Evolutionary conservation across 208 protist species (phyloP).

Genomic region (Trypanosoma vivax): DNA sequence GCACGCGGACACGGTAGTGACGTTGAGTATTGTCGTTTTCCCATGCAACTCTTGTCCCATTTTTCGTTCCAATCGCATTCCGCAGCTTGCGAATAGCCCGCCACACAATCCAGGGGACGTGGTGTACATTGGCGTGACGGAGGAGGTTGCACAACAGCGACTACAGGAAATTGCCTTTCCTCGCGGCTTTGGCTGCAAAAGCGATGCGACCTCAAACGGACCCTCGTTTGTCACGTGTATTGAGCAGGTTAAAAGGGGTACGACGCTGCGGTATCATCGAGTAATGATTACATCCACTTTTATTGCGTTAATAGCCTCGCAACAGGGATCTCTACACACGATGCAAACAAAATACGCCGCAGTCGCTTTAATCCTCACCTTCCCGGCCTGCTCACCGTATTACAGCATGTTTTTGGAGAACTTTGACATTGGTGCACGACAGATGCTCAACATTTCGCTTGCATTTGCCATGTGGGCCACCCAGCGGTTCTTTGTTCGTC

Average conservation of each 20-base stretch:
- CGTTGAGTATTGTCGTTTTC: conserved; percentile 76
- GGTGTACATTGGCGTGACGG: conserved; percentile 27
- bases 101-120: conserved; percentile 26
- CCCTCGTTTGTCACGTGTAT: conserved; percentile 35
- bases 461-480: conserved; percentile 63
- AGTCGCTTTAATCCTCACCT: conserved; percentile 53
- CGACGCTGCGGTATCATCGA: conserved; percentile 48
- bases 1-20: conserved; percentile 18
- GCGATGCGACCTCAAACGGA: conserved; percentile 2
- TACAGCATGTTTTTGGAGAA: conserved; percentile 54
- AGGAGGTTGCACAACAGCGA: conserved; percentile 67
- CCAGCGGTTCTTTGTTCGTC: conserved; percentile 47
- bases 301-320: conserved; percentile 36
- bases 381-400: conserved; percentile 40
- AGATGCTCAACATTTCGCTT: conserved; percentile 43
- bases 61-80: conserved; percentile 72
- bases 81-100: conserved; percentile 7
- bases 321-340: conserved; percentile 36
- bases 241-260: conserved; percentile 13
- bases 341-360: conserved; percentile 55
- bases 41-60: conserved; percentile 59
- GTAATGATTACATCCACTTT: conserved; percentile 53
- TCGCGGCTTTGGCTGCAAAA: conserved; percentile 35
- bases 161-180: conserved; percentile 71
- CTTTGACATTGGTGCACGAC: conserved; percentile 41